phyloP scores from a whole-genome alignment of 768 basidiomycete genomes.

The Agaricus blazei region DNA sequence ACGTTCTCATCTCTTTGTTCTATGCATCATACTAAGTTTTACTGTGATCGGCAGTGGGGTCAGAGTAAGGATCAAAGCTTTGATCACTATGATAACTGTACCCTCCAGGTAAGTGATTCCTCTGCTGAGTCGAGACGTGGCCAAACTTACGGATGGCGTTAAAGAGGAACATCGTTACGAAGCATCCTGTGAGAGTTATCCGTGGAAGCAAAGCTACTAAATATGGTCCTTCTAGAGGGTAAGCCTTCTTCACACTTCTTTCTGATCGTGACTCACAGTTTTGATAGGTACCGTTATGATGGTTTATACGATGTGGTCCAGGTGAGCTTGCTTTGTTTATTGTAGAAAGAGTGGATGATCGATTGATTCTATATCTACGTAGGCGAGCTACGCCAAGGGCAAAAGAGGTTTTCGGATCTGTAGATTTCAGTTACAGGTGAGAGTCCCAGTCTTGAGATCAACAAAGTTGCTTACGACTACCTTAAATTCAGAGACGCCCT shows the following conservation, averaged over 20 bases:
- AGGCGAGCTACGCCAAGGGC: slow-evolving; percentile 3
- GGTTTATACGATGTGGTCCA: slow-evolving; percentile 27
- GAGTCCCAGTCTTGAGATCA: background rate
- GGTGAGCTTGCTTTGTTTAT: background rate
- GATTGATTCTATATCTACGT: background rate
- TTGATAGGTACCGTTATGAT: slow-evolving; percentile 37
- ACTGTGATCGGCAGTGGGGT: slow-evolving; percentile 7
- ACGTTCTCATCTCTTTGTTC: background rate
- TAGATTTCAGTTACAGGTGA: slow-evolving; percentile 5
- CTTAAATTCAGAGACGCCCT: background rate
- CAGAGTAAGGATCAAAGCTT: slow-evolving; percentile 31
- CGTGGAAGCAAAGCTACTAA: slow-evolving; percentile 23
- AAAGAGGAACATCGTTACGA: slow-evolving; percentile 26
- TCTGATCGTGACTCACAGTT: slow-evolving; percentile 23
- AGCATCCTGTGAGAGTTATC: slow-evolving; percentile 35
- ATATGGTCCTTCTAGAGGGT: slow-evolving; percentile 3
- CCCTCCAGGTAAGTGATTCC: slow-evolving; percentile 13
- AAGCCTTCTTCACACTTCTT: background rate
- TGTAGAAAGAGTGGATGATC: background rate
- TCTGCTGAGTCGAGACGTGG: background rate
- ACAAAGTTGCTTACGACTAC: background rate
- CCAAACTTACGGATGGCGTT: background rate
- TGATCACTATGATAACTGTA: slow-evolving; percentile 27
- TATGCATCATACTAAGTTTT: slow-evolving; percentile 13
- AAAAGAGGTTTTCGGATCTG: slow-evolving; percentile 5